Percentiles rank a stretch among this genome's conserved stretches.
Conservation (phyloP, 345 rosid species). For the Bruguiera parviflora region DNA sequence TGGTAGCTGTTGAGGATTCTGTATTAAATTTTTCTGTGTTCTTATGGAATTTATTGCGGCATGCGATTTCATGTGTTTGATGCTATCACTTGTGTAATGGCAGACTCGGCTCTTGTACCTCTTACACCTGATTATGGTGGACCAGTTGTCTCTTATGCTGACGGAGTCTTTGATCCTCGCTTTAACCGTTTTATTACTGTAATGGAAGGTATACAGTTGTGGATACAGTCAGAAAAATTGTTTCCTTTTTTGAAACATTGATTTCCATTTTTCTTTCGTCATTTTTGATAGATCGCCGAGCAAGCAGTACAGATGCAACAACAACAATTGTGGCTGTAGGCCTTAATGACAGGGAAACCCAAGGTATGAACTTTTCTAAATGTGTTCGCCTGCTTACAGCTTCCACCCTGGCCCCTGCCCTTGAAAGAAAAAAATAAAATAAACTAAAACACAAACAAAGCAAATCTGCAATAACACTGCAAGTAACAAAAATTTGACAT, state of each 20-base stretch:
- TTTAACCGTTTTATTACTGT: conserved; percentile 65
- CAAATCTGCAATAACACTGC: too few relatives aligned
- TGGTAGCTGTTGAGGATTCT: too few relatives aligned
- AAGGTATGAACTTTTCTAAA: conserved; percentile 42
- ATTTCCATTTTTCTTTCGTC: conserved; percentile 4
- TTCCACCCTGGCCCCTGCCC: too few relatives aligned
- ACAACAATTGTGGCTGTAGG: conserved; percentile 55
- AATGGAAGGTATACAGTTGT: conserved; percentile 62
- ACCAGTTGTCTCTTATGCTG: conserved; percentile 67
- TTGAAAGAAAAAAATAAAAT: too few relatives aligned
- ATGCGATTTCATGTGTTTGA: too few relatives aligned
- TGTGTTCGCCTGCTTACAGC: too few relatives aligned
- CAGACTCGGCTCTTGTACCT: conserved; percentile 58
- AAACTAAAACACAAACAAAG: too few relatives aligned
- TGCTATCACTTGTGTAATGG: conserved; percentile 4
- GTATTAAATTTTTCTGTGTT: neutral
- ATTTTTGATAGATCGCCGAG: conserved; percentile 57
- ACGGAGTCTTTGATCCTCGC: conserved; percentile 74
- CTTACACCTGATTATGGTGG: conserved; percentile 84
- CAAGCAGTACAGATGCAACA: conserved; percentile 48
- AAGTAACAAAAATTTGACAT: too few relatives aligned
- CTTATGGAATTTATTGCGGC: neutral
- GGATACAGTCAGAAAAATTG: neutral
- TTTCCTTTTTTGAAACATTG: neutral
- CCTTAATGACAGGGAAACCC: conserved; percentile 39